These are phyloP conservation scores for Lupinus albus DNA, from an alignment of 306 rosid species.

Conservation along the genomic window DNA sequence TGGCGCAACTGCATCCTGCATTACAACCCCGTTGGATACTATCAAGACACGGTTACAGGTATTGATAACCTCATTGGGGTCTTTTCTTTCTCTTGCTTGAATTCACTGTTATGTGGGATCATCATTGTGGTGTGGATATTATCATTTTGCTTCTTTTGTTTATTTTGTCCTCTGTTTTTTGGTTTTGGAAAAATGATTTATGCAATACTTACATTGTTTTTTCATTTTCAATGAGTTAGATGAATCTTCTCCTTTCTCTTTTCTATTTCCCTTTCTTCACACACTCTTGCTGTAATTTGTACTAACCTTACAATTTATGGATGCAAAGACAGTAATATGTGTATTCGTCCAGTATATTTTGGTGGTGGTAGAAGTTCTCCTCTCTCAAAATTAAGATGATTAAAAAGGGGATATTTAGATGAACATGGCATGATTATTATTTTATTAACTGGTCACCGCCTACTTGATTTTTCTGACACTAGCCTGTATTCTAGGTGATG, in stretches of 20 bases:
- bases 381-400: background rate
- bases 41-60: slow-evolving; percentile 97
- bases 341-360: slow-evolving; percentile 9
- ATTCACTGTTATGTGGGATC: slow-evolving; percentile 18
- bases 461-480: slow-evolving; percentile 33
- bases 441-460: slow-evolving; percentile 24
- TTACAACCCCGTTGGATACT: slow-evolving; percentile 90
- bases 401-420: background rate
- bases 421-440: slow-evolving; percentile 3
- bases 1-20: slow-evolving; percentile 85
- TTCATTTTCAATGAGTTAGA: too few relatives aligned
- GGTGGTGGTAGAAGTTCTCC: slow-evolving; percentile 8
- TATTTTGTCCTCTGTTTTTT: background rate
- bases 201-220: background rate
- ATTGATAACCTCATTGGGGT: slow-evolving; percentile 33
- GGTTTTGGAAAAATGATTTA: slow-evolving; percentile 15
- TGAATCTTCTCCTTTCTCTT: background rate
- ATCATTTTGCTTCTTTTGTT: background rate
- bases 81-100: slow-evolving; percentile 25
- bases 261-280: background rate
- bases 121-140: slow-evolving; percentile 5
- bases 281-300: background rate
- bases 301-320: slow-evolving; percentile 11
- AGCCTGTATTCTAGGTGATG: slow-evolving; percentile 58
- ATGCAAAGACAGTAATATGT: slow-evolving; percentile 18